Evolutionary conservation across 75 land plant species (phyloP), one percentile per base, ranked within the genome.

Genomic region (Azolla pinnata): DNA sequence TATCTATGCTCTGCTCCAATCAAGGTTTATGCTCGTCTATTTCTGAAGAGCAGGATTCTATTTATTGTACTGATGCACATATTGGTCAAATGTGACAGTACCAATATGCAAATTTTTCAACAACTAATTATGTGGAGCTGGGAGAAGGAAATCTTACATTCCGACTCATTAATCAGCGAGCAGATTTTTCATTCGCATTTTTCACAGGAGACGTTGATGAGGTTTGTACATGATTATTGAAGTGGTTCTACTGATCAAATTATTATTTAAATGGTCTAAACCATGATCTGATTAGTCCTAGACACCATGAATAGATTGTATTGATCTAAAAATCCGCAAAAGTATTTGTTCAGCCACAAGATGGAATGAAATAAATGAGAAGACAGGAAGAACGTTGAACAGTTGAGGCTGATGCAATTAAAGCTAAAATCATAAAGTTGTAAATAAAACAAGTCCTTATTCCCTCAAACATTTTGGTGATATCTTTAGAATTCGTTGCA

Each of bases 101-200:
- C 48, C 90, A 88, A 47, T 89, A 61, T 81, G 96, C 98, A 62
- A 86, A 85, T 44, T 85, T 75, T 66, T 59, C 77, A 40, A 76
- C 49, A 46, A 32, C 70, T 2, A 52, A 73, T 20, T 93, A 93
- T 54, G 54, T 27, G 12, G 35, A 57, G 48, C 81, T 68, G 2
- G 96, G 98, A 50, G 62, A 63, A 31, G 90, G 90, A 26, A 46
- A 62, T 0, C 67, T 93, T 62, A 93, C 69, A 33, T 78, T 93
- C 71, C 84, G 63, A 38, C 57, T 93, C 63, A 88, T 93, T 46
- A 93, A 93, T 34, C 96, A 85, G 56, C 80, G 98, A 47, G 68
- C 75, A 5, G 87, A 93, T 52, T 85, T 80, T 57, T 73, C 98
- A 54, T 93, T 93, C 62, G 98, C 77, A 12, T 71, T 93, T 27